Base-by-base conservation (phyloP, 805 yeast genomes). In the Ogataea degrootiae region DNA sequence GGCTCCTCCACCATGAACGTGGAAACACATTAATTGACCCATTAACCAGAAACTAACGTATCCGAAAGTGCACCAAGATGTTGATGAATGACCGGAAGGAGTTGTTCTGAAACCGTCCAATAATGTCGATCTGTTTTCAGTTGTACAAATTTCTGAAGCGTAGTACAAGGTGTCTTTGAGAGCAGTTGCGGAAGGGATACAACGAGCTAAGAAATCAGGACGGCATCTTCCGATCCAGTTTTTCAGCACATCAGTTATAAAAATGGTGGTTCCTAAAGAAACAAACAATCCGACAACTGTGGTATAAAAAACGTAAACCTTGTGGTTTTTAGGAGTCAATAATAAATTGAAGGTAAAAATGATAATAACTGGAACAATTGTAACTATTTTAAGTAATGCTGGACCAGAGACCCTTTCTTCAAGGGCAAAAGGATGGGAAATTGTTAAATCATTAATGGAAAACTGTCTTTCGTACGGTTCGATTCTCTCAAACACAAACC, bases 121-220 rank as follows among this genome's bases (percentile, higher is more conserved):
- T 34, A 85, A 65, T 19, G 61, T 61, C 3, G 56, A 62, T 35
- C 57, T 44, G 52, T 83, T 63, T 2, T 63, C 65, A 1, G 82
- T 71, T 0, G 91, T 84, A 54, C 88, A 83, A 1, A 80, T 85
- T 50, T 83, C 88, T 34, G 69, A 70, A 4, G 89, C 87, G 45
- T 58, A 72, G 26, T 81, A 83, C 55, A 82, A 56, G 1, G 74
- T 69, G 55, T 78, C 71, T 9, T 29, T 29, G 6, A 90, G 83
- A 0, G 91, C 75, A 43, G 70, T 82, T 1, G 67, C 65, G 33
- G 68, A 70, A 4, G 97, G 97, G 19, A 74, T 61, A 65, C 98
- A 92, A 56, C 98, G 76, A 6, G 90, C 87, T 44, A 92, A 67
- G 62, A 91, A 87, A 66, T 92, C 99, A 0, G 99, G 99, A 50